Base-by-base conservation (phyloP, 2,329 filamentous ascomycete species). In the Fusarium torulosum region DNA sequence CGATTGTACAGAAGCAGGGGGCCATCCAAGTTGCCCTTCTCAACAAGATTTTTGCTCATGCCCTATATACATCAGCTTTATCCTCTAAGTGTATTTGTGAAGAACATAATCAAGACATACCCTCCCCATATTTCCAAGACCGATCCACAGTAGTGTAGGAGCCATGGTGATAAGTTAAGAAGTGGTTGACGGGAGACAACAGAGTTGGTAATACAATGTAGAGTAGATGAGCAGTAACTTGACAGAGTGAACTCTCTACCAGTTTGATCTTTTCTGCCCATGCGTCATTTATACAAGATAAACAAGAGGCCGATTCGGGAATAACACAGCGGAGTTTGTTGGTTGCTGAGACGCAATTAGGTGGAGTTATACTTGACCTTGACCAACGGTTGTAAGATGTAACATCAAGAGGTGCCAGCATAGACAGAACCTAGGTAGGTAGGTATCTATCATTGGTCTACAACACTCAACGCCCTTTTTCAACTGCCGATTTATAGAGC, bases 91-190 rank as follows among this genome's bases (percentile, higher is more conserved):
- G 4, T 10, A 29, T 29, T 41, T 19, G 14, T 21, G 4, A 20
- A 10, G 14, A 14, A 38, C 8, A 2, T 29, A 25, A 21, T 31
- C 23, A 8, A 40, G 29, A 79, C 86, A 81, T 81, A 91, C 91
- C 75, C 90, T 86, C 69, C 92, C 94, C 88, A 97, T 97, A 77
- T 96, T 96, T 52, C 93, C 93, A 50, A 97, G 85, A 58, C 94
- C 93, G 54, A 96, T 88, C 88, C 89, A 96, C 72, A 93, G 84
- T 51, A 96, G 74, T 78, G 86, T 88, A 58, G 84, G 83, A 42
- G 85, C 80, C 86, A 88, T 88, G 44, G 20, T 69, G 54, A 35
- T 10, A 19, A 45, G 17, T 6, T 38, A 33, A 40, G 33, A 15
- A 25, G 25, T 2, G 33, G 19, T 23, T 20, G n/a, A 37, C 8